A percentile compares a stretch with the other conserved stretches of the same genome.
Evolutionary conservation across 148 eudicot genomes (phyloP).

Genomic region (Chenopodium suecicum): DNA sequence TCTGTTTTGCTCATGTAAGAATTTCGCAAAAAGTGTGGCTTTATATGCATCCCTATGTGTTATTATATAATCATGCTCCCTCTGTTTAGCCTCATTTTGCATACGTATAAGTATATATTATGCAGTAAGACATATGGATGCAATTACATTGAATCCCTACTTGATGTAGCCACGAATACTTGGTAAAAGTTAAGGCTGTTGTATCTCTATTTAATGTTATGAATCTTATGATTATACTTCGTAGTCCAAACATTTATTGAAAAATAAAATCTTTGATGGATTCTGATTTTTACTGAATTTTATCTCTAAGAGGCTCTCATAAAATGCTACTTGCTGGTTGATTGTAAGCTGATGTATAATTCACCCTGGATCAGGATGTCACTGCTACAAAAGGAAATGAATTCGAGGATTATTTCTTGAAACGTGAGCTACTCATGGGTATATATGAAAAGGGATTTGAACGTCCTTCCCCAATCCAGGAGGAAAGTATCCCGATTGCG

Average conservation of each 20-base stretch:
- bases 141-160: not conserved
- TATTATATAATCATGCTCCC: no score
- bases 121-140: not conserved
- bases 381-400: constrained; percentile 95
- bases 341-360: constrained; percentile 9
- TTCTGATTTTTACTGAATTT: not conserved
- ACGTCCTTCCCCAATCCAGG: constrained; percentile 87
- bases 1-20: not conserved
- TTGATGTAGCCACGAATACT: not conserved
- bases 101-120: no score
- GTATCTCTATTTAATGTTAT: not conserved
- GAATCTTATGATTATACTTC: not conserved
- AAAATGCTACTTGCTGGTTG: not conserved
- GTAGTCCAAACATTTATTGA: not conserved
- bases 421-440: constrained; percentile 87
- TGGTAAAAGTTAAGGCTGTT: not conserved
- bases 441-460: constrained; percentile 89
- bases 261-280: not conserved
- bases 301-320: not conserved
- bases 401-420: constrained; percentile 83
- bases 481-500: constrained; percentile 93
- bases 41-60: no score
- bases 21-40: not conserved
- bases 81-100: no score
- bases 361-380: constrained; percentile 58